phyloP scores from a whole-genome alignment of 768 basidiomycete genomes.

The Punctularia strigosozonata region DNA sequence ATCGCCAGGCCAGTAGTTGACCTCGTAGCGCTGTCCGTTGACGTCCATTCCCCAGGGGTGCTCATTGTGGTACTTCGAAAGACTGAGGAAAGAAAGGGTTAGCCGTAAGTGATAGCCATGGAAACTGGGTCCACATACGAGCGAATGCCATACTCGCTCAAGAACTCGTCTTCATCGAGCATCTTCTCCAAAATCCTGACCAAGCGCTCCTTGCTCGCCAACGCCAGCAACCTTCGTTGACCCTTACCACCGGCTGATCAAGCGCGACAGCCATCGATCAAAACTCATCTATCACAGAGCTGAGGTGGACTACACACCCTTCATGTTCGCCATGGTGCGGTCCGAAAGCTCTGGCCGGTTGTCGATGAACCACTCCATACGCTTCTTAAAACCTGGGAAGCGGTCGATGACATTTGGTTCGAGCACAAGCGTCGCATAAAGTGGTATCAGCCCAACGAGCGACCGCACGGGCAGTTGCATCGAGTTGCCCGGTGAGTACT shows the following conservation, averaged over 20 bases:
- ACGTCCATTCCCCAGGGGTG: slow-evolving; percentile 94
- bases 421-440: slow-evolving; percentile 89
- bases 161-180: slow-evolving; percentile 94
- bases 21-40: slow-evolving; percentile 83
- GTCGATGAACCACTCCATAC: slow-evolving; percentile 97
- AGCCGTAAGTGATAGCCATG: neutral
- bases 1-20: slow-evolving; percentile 97
- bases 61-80: slow-evolving; percentile 85
- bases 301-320: slow-evolving; percentile 32
- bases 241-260: slow-evolving; percentile 56
- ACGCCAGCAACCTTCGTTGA: slow-evolving; percentile 77
- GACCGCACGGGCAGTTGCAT: slow-evolving; percentile 91
- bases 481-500: slow-evolving; percentile 54
- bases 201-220: slow-evolving; percentile 87
- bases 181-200: slow-evolving; percentile 87
- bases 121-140: slow-evolving; percentile 46
- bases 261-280: neutral
- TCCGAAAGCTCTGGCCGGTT: slow-evolving; percentile 80
- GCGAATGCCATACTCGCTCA: slow-evolving; percentile 91
- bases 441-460: slow-evolving; percentile 94
- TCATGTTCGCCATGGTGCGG: slow-evolving; percentile 96
- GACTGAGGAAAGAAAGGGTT: slow-evolving; percentile 24
- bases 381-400: slow-evolving; percentile 97
- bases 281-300: slow-evolving; percentile 15
- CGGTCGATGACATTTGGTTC: slow-evolving; percentile 83